Conservation (phyloP, 139 green algal genomes). For the Closterium sp. region DNA sequence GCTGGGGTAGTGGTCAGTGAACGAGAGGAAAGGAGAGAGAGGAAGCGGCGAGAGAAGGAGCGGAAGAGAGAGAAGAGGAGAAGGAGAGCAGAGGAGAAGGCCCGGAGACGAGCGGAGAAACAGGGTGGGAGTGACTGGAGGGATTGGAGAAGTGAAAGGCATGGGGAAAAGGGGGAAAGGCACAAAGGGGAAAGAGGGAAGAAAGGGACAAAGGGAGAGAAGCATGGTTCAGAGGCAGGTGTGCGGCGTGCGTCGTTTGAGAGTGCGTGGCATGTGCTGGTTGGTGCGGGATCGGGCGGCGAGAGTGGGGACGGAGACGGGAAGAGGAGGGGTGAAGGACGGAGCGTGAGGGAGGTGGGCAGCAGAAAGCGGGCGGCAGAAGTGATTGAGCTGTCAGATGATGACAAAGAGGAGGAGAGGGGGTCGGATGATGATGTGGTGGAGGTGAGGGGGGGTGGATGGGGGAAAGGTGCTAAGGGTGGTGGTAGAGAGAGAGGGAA, state of each 20-base stretch:
- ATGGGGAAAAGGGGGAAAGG: too few relatives aligned
- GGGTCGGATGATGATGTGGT: background rate
- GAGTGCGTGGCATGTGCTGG: background rate
- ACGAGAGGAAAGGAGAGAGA: background rate
- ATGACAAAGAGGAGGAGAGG: background rate
- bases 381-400: background rate
- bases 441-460: background rate
- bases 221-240: background rate
- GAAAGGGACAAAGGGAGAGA: background rate
- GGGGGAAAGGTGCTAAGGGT: background rate
- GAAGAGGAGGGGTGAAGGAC: background rate
- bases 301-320: background rate
- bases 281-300: too few relatives aligned
- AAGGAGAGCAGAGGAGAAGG: background rate
- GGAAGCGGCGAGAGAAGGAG: background rate
- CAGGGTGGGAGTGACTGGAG: background rate
- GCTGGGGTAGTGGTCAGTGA: background rate
- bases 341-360: background rate
- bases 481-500: background rate
- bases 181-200: too few relatives aligned
- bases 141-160: background rate
- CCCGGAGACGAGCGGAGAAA: background rate
- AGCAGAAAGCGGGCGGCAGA: background rate
- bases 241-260: background rate
- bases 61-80: background rate